phyloP scores from a whole-genome alignment of 306 rosid species.

The Cyclanthera cordifolia region DNA sequence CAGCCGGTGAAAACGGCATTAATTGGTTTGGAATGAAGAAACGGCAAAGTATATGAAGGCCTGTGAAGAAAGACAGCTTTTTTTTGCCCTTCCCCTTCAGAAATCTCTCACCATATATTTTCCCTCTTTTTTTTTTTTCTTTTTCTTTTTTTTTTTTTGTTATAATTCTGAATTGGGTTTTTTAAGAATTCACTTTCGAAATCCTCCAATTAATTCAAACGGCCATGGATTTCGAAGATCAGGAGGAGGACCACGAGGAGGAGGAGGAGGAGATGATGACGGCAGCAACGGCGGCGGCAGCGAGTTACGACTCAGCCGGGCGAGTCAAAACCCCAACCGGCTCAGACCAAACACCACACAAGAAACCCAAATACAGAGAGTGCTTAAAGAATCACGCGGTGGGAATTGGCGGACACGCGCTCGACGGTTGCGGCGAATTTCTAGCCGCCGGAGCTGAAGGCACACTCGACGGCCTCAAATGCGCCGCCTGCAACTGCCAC shows the following conservation, averaged over 20 bases:
- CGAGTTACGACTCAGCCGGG: conserved; percentile 39
- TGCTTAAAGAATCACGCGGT: conserved; percentile 88
- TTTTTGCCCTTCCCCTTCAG: conserved; percentile 15
- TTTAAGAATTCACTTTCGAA: too few relatives aligned
- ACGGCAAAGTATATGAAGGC: conserved; percentile 48
- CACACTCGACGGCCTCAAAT: conserved; percentile 59
- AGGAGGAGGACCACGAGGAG: conserved; percentile 69
- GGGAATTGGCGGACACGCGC: conserved; percentile 73
- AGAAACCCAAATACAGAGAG: conserved; percentile 60
- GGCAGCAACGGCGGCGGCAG: conserved; percentile 11
- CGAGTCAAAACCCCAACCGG: conserved; percentile 25
- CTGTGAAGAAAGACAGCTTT: conserved; percentile 15
- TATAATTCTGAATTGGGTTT: not conserved
- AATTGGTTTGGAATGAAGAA: conserved; percentile 15
- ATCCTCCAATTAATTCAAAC: not conserved
- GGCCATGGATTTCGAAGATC: conserved; percentile 73
- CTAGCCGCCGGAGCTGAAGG: conserved; percentile 66
- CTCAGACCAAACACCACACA: conserved; percentile 11
- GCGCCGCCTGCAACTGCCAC: conserved; percentile 97
- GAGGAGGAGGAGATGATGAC: too few relatives aligned
- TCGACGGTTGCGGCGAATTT: conserved; percentile 92
- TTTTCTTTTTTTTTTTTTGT: too few relatives aligned
- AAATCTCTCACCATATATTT: not conserved
- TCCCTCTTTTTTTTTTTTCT: too few relatives aligned
- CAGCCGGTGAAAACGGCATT: conserved; percentile 31